These are phyloP conservation scores for Rubia peregrina DNA, from an alignment of 305 asterid species.

Conservation along the genomic window DNA sequence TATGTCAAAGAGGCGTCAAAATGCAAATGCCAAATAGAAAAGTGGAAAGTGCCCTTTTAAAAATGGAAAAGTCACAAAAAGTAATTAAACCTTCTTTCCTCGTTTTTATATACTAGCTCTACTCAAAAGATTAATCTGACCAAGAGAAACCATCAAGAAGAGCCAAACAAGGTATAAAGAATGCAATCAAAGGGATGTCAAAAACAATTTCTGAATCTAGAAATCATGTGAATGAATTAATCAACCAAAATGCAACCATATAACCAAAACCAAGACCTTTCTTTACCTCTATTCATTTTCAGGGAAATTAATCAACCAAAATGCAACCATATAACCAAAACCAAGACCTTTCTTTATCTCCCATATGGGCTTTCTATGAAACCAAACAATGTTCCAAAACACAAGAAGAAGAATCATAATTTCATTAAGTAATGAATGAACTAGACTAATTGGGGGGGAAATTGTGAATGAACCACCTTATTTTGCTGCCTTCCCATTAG, in stretches of 20 bases:
- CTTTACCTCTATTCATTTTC: no score
- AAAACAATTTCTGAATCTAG: not conserved
- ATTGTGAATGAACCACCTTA: conserved; percentile 59
- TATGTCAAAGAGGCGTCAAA: not conserved
- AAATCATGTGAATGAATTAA: conserved; percentile 7
- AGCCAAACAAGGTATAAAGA: not conserved
- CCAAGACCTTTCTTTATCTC: not conserved
- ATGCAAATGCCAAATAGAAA: not conserved
- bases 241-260: not conserved
- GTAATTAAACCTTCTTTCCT: not conserved
- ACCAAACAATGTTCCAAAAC: not conserved
- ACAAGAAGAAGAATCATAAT: not conserved
- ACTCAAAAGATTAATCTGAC: not conserved
- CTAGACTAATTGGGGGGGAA: conserved; percentile 41
- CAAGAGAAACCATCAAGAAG: not conserved
- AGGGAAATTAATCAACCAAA: no score
- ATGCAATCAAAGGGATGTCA: not conserved
- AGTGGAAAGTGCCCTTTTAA: not conserved
- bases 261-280: no score
- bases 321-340: not conserved
- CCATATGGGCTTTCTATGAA: conserved; percentile 2
- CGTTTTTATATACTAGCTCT: not conserved
- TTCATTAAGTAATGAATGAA: not conserved
- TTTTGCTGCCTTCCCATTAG: conserved; percentile 68
- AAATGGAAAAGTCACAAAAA: not conserved